Evolutionary conservation across 768 basidiomycete species (phyloP).

Genomic region (Amanita phalloides): DNA sequence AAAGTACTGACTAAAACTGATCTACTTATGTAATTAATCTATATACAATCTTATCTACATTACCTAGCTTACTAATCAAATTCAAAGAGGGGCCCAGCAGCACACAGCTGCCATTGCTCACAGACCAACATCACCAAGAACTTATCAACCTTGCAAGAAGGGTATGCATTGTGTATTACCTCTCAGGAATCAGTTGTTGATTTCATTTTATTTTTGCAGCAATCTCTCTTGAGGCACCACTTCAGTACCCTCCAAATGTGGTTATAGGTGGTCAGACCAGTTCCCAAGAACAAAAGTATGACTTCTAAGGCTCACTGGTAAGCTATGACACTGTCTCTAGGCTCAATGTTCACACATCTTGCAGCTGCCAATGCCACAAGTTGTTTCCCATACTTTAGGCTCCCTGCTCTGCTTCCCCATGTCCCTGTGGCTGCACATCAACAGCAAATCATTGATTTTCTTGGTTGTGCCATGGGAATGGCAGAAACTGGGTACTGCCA

Average conservation of each 20-base stretch:
- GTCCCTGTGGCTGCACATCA: no score
- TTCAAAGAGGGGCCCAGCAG: not conserved
- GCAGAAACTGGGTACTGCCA: no score
- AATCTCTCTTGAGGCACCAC: not conserved
- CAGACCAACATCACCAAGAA: not conserved
- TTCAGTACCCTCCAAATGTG: not conserved
- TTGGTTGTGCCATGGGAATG: no score
- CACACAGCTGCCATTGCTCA: not conserved
- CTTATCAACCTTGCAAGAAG: not conserved
- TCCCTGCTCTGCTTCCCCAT: no score
- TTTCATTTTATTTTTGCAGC: not conserved
- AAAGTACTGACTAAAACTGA: no score
- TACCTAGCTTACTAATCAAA: no score
- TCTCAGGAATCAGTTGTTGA: not conserved
- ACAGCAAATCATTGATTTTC: no score
- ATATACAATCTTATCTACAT: no score
- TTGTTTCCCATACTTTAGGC: not conserved
- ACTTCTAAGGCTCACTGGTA: not conserved
- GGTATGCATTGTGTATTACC: not conserved
- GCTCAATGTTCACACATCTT: no score
- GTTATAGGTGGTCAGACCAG: not conserved
- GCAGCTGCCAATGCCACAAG: not conserved
- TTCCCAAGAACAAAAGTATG: not conserved
- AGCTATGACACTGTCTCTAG: not conserved
- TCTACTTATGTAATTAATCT: no score